Evolutionary conservation across 805 yeast species (phyloP).

Genomic region (Saccharomyces jurei): DNA sequence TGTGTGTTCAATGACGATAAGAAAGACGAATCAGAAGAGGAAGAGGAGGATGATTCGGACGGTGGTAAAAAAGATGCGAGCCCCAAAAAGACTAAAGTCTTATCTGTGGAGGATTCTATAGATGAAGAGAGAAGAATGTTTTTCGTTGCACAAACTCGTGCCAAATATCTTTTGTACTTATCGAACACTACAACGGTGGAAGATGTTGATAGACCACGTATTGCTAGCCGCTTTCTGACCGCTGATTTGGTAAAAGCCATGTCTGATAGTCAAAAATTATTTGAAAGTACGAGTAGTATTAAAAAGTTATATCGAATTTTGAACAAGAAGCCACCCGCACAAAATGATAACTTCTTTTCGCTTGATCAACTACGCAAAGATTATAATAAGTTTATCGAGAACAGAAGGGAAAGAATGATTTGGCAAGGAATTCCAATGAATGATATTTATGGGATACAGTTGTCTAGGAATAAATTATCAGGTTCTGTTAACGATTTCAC

Average conservation of each 20-base stretch:
- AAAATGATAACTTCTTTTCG: slow-evolving; percentile 11
- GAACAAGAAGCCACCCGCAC: slow-evolving; percentile 6
- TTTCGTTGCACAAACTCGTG: slow-evolving; percentile 85
- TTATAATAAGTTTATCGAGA: slow-evolving; percentile 21
- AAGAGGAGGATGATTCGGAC: slow-evolving; percentile 11
- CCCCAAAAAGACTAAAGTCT: slow-evolving; percentile 6
- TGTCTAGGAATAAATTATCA: slow-evolving; percentile 12
- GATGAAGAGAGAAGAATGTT: slow-evolving; percentile 79
- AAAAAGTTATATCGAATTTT: slow-evolving; percentile 16
- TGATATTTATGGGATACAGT: slow-evolving; percentile 14
- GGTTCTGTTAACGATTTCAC: slow-evolving; percentile 15
- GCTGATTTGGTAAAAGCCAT: slow-evolving; percentile 21
- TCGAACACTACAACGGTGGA: slow-evolving; percentile 20
- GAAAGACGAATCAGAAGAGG: slow-evolving; percentile 16
- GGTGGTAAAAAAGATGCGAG: neutral
- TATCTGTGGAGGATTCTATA: slow-evolving; percentile 21
- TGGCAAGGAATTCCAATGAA: slow-evolving; percentile 23
- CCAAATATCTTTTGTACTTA: slow-evolving; percentile 49
- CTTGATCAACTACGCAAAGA: slow-evolving; percentile 20
- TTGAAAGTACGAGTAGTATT: slow-evolving; percentile 15
- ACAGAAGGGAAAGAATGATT: slow-evolving; percentile 22
- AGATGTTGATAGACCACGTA: slow-evolving; percentile 17
- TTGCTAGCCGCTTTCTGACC: slow-evolving; percentile 24
- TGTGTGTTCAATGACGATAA: slow-evolving; percentile 34
- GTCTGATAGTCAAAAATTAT: slow-evolving; percentile 22